A percentile compares a stretch with the other conserved stretches of the same genome.
phyloP scores from a whole-genome alignment of 371 early-diverging fungal genomes.

The Lichtheimia ramosa region DNA sequence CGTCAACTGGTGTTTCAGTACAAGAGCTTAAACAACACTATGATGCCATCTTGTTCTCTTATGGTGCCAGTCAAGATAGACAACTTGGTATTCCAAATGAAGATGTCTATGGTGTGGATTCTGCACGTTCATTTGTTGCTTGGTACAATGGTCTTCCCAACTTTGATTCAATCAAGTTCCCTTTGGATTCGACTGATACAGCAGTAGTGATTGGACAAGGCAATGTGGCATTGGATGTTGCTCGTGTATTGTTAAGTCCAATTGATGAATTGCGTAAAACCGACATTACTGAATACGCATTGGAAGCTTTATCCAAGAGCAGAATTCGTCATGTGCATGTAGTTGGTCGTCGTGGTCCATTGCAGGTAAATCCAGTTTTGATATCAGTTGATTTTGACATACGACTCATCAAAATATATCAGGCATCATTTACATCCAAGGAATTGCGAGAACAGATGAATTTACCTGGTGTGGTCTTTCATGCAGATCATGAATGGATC shows the following conservation, averaged over 20 bases:
- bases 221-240: slow-evolving; percentile 95
- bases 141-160: slow-evolving; percentile 96
- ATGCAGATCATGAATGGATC: slow-evolving; percentile 61
- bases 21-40: slow-evolving; percentile 64
- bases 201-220: slow-evolving; percentile 93
- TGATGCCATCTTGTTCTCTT: slow-evolving; percentile 82
- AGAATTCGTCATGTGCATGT: slow-evolving; percentile 79
- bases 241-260: slow-evolving; percentile 83
- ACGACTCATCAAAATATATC: not conserved
- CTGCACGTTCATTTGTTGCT: slow-evolving; percentile 87
- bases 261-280: slow-evolving; percentile 78
- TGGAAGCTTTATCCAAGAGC: slow-evolving; percentile 71
- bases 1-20: slow-evolving; percentile 41
- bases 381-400: not conserved
- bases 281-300: slow-evolving; percentile 82
- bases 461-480: slow-evolving; percentile 60
- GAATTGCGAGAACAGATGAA: slow-evolving; percentile 94
- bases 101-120: slow-evolving; percentile 61
- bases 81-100: slow-evolving; percentile 74
- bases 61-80: slow-evolving; percentile 84
- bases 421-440: slow-evolving; percentile 91
- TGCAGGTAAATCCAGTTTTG: slow-evolving; percentile 65
- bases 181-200: slow-evolving; percentile 69
- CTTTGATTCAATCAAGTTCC: slow-evolving; percentile 52
- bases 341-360: slow-evolving; percentile 91